These are phyloP conservation scores for Cercospora janseana DNA, from an alignment of 2,329 filamentous ascomycete genomes.

Conservation along the genomic window DNA sequence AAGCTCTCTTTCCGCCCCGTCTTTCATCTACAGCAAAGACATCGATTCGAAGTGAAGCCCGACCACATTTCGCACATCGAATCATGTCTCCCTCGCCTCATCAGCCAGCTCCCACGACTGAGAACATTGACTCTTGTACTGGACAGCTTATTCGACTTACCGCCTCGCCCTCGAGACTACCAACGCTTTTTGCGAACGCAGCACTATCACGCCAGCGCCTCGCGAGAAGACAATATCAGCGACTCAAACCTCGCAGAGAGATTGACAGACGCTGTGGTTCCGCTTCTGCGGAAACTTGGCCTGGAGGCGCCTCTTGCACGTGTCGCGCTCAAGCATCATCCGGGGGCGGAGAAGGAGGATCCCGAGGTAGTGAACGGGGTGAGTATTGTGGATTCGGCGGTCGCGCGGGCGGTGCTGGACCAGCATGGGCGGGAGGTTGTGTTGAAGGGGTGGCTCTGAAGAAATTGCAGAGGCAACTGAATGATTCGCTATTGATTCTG, in stretches of 20 bases:
- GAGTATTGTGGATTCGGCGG: conserved; percentile 5
- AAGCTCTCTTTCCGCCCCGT: conserved; percentile 14
- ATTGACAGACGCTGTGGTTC: conserved; percentile 4
- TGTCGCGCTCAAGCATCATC: conserved; percentile 5
- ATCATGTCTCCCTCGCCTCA: not conserved
- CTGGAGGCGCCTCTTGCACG: conserved; percentile 4
- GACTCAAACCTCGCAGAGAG: conserved; percentile 12
- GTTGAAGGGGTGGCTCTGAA: conserved; percentile 13
- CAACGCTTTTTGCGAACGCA: conserved; percentile 4
- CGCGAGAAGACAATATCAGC: conserved; percentile 5
- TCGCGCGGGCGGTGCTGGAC: conserved; percentile 4
- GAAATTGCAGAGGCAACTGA: too few species aligned
- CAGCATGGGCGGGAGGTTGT: conserved; percentile 14
- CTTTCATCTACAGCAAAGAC: not conserved
- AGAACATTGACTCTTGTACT: conserved; percentile 7
- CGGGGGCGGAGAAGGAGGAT: not conserved
- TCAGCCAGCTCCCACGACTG: conserved; percentile 7
- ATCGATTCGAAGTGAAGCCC: conserved; percentile 12
- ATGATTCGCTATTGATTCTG: too few species aligned
- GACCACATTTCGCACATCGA: conserved; percentile 8
- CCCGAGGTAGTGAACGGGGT: conserved; percentile 11
- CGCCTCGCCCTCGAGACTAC: conserved; percentile 17
- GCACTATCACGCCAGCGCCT: not conserved
- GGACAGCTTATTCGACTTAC: conserved; percentile 16
- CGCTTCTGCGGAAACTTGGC: conserved; percentile 6